phyloP scores from a whole-genome alignment of 306 rosid species.

The Rubus parviflorus region DNA sequence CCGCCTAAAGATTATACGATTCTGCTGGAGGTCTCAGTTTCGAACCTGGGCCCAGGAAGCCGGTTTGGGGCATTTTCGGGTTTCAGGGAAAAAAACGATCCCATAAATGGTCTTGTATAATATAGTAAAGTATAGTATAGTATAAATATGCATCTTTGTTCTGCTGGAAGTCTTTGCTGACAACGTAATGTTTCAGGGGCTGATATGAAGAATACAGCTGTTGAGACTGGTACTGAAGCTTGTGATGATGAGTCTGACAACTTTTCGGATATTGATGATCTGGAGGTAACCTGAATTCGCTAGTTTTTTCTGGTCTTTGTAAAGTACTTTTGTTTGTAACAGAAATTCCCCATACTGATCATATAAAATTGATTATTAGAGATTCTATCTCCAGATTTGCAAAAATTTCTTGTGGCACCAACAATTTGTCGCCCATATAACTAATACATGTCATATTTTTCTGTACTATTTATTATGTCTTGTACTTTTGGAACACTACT shows the following conservation, averaged over 20 bases:
- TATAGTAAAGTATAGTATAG: background rate
- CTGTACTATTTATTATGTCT: background rate
- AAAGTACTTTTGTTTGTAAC: background rate
- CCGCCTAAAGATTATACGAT: background rate
- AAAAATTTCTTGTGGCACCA: background rate
- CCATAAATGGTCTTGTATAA: background rate
- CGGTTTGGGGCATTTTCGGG: background rate
- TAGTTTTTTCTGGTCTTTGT: background rate
- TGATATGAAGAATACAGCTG: slow-evolving; percentile 14
- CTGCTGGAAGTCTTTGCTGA: background rate
- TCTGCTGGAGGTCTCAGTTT: background rate
- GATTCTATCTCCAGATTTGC: background rate
- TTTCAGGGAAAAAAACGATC: background rate
- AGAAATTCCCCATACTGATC: background rate
- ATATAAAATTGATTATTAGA: background rate
- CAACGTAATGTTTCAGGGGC: slow-evolving; percentile 17
- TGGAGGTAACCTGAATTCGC: slow-evolving; percentile 21
- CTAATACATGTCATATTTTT: background rate
- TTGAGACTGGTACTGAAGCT: slow-evolving; percentile 15
- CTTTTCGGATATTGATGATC: slow-evolving; percentile 37
- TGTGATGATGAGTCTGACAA: slow-evolving; percentile 26
- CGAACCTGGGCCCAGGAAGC: background rate
- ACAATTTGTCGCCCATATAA: background rate
- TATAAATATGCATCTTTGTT: background rate
- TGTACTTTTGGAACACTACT: slow-evolving; percentile 5